These are phyloP conservation scores for Globisporangium barbulae DNA, from an alignment of 352 stramenopile species.

Conservation along the genomic window DNA sequence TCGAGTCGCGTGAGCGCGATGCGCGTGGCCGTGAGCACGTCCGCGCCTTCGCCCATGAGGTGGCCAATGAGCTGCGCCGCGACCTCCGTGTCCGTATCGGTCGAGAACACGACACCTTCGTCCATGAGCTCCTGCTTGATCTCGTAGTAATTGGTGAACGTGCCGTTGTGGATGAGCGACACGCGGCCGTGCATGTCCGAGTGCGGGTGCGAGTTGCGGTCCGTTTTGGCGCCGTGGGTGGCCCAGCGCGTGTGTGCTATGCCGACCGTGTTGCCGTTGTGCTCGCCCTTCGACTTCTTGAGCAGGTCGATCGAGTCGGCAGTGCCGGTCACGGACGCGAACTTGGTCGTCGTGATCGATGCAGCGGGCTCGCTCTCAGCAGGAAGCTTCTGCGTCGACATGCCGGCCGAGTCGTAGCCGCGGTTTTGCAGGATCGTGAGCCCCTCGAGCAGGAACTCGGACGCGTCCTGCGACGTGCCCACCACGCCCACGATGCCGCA, in stretches of 20 bases:
- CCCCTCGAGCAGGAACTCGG: conserved; percentile 81
- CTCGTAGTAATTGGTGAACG: conserved; percentile 96
- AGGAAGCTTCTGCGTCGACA: conserved; percentile 88
- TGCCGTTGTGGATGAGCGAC: conserved; percentile 98
- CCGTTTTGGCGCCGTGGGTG: conserved; percentile 97
- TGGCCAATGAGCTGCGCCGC: conserved; percentile 96
- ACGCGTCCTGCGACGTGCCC: conserved; percentile 57
- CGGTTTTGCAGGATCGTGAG: conserved; percentile 92
- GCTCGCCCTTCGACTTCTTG: conserved; percentile 62
- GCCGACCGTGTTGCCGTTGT: conserved; percentile 89
- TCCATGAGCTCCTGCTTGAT: conserved; percentile 86
- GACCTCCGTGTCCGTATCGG: conserved; percentile 98
- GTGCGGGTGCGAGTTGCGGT: conserved; percentile 98
- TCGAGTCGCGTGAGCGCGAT: conserved; percentile 90
- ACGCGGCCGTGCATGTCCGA: conserved; percentile 91
- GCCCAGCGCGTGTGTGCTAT: conserved; percentile 99
- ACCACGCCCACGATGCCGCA: conserved; percentile 84
- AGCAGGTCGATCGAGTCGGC: conserved; percentile 93
- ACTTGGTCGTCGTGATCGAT: conserved; percentile 93
- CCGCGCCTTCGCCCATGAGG: conserved; percentile 80
- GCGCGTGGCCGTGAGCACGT: conserved; percentile 88
- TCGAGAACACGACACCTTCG: conserved; percentile 92
- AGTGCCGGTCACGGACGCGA: conserved; percentile 87
- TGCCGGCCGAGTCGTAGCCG: conserved; percentile 97
- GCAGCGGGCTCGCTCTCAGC: conserved; percentile 23